Percentiles rank a stretch among this genome's conserved stretches.
Evolutionary conservation across 202 grass and related monocot species (phyloP).

Genomic region (Schoenoplectus tabernaemontani): DNA sequence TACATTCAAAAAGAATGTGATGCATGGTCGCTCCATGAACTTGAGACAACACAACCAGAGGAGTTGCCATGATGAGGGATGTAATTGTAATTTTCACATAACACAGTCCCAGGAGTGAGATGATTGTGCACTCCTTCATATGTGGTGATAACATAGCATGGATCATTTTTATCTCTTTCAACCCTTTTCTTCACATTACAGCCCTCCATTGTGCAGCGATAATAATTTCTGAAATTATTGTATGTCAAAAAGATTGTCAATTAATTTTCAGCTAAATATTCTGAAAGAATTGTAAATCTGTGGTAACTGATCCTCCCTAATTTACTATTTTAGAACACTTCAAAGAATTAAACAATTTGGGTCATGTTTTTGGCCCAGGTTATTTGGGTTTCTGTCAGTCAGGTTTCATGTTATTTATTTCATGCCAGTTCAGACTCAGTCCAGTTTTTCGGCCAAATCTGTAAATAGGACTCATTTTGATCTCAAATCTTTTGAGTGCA

Average conservation of each 20-base stretch:
- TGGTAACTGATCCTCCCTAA: not conserved
- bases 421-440: not conserved
- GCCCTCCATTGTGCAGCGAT: conserved; percentile 53
- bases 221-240: conserved; percentile 74
- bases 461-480: too few species aligned
- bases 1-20: not conserved
- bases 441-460: not conserved
- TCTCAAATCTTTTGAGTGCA: too few species aligned
- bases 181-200: conserved; percentile 93
- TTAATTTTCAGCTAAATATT: not conserved
- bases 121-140: conserved; percentile 96
- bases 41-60: not conserved
- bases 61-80: not conserved
- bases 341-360: too few species aligned
- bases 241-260: not conserved
- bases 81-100: conserved; percentile 11
- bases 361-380: too few species aligned
- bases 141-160: conserved; percentile 59
- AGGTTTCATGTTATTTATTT: not conserved
- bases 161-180: conserved; percentile 63
- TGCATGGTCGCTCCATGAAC: not conserved
- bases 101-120: conserved; percentile 18
- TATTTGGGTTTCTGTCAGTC: too few species aligned
- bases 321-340: too few species aligned
- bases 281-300: not conserved